Base-by-base conservation (phyloP, 2,329 filamentous ascomycete genomes). In the Rutstroemia sp. region DNA sequence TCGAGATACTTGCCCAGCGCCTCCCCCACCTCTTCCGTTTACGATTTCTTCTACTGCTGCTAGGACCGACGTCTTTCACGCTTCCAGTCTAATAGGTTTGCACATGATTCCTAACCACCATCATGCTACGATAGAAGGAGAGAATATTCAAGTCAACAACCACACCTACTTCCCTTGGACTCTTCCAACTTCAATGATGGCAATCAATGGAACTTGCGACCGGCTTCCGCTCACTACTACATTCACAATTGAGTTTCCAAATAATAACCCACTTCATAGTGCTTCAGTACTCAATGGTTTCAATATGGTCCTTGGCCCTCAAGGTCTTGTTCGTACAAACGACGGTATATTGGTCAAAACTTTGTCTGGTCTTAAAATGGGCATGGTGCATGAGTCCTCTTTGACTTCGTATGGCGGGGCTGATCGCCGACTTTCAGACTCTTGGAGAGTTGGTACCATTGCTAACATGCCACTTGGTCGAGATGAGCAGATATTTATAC, bases 131-230 rank as follows among this genome's bases (percentile, higher is more conserved):
- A 55, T 55, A 37, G 53, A 55, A 10, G 47, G 39, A 23, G 53
- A 55, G 38, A 55, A 55, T 27, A 38, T 55, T 27, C 37, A 55
- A 21, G 47, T 55, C 25, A 55, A 55, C 25, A 95, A 95, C 65
- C 86, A 92, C 69, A 92, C 87, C 0, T 86, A 89, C 65, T 97
- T 91, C 67, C 94, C 94, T 0, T 97, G 92, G 92, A 97, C 94
- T 0, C 75, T 99, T 0, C 92, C 94, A 0, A 75, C 77, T 1
- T 78, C 82, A 25, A 77, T 95, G 63, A 78, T 96, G 2, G 90
- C 92, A 0, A 72, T 75, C 9, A 83, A 95, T 65, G 92, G 88
- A 0, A 86, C 79, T n/a, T 95, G 89, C 63, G 79, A 86, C 4
- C 82, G 81, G 12, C 85, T 95, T 62, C 78, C 83, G 5, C 77